Base-by-base conservation (phyloP, 1,139 yeast genomes). In the Yamadazyma taylorii region DNA sequence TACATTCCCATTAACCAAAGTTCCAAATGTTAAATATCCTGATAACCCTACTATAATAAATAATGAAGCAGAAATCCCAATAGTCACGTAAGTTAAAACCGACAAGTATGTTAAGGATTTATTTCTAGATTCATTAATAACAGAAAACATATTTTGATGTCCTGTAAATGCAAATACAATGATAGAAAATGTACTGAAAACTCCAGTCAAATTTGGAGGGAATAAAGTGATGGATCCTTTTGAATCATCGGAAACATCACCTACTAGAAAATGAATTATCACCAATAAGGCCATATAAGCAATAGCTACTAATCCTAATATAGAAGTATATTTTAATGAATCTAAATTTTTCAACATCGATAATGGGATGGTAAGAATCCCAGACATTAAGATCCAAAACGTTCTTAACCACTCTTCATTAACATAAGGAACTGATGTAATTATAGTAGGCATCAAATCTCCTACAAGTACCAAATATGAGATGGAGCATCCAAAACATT, bases 1-100 rank as follows among this genome's bases (percentile, higher is more conserved):
- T 47, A 94, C 79, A 60, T 94, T 94, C 5, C 96, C 97, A 30
- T 53, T 51, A n/a, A 70, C 75, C 12, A 45, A 44, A 36, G 61
- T 62, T 27, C 77, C 77, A 51, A 70, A 71, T 3, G 75, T 69
- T 41, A 68, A 56, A 50, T 71, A 71, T 0, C 77, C 77, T 1
- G 70, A 39, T 30, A 70, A 46, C 1, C 77, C 76, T 24, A 71
- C 76, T 1, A 56, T 33, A 5, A 68, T 56, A 43, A 70, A 71
- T 29, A 69, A 56, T 2, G 38, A 44, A 1, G 71, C 42, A 3
- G 75, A 60, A 6, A 58, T 36, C 2, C 66, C 55, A 32, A 87
- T 70, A 3, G 94, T 79, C 4, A 70, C 47, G 32, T 66, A 60
- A 30, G 84, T 69, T 35, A 92, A 78, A n/a, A 51, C 56, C 7